Base-by-base conservation (phyloP, 1,139 yeast genomes). In the Wickerhamiella pararugosa region DNA sequence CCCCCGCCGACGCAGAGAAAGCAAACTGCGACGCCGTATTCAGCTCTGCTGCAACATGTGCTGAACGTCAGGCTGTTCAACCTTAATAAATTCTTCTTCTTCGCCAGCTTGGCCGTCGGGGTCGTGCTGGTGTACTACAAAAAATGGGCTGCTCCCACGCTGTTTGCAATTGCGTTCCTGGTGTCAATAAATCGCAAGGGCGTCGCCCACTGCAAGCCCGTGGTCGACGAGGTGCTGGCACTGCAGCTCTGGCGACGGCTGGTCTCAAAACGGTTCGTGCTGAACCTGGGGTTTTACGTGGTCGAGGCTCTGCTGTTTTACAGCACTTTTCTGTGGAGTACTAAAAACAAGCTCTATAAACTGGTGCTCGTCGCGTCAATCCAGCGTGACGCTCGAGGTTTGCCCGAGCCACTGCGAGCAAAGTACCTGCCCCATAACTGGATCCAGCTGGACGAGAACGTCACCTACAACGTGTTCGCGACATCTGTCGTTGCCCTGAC, bases 1-100 rank as follows among this genome's bases (percentile, higher is more conserved):
- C 30, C 33, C 25, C 41, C 32, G 36, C 41, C 41, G 29, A 38
- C 32, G 36, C 27, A 36, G 25, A 38, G 36, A 31, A 38, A 38
- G 29, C 32, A 38, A 30, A 29, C 28, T 11, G 41, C 29, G 21
- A 32, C 35, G 33, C 32, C 37, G 36, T 40, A 40, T 29, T 27
- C 36, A 4, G 28, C 7, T 28, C 37, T 37, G 9, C 11, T 33
- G 29, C 7, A 25, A 15, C 31, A 29, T 25, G 37, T 37, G 15
- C 15, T 29, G 8, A 29, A 38, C 32, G 15, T 34, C 28, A 29
- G 40, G 10, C 15, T 37, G 7, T 21, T 33, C 15, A n/a, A 25
- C 7, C 31, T 29, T 25, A 10, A 28, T 34, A 31, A 34, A 7
- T 26, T 39, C 11, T 37, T 29, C n/a, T 29, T 8, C 31, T n/a